Evolutionary conservation across 441 rosid genomes (phyloP).

Genomic region (Croton setiger): DNA sequence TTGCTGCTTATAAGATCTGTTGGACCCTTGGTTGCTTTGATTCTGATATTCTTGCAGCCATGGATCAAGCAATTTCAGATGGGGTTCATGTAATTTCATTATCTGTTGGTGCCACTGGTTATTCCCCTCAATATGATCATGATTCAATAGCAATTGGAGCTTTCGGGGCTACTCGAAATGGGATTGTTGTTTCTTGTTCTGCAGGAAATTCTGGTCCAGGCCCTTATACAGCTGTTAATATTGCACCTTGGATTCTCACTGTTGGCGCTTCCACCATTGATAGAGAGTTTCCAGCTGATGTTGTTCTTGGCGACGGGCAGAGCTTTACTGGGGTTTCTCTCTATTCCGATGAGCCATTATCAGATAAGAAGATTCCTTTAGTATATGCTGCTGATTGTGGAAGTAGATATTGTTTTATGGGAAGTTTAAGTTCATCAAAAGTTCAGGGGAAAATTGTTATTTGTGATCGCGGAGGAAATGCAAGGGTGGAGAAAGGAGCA

Average conservation of each 20-base stretch:
- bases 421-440: constrained; percentile 39
- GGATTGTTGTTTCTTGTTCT: constrained; percentile 74
- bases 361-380: constrained; percentile 40
- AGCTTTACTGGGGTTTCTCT: constrained; percentile 53
- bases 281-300: constrained; percentile 73
- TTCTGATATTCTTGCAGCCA: constrained; percentile 81
- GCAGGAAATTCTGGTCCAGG: constrained; percentile 93
- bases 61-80: constrained; percentile 76
- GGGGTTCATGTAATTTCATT: constrained; percentile 80
- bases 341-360: constrained; percentile 44
- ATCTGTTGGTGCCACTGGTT: constrained; percentile 67
- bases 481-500: constrained; percentile 60
- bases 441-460: constrained; percentile 70
- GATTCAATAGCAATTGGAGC: constrained; percentile 85
- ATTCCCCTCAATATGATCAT: constrained; percentile 53
- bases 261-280: constrained; percentile 85
- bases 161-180: constrained; percentile 57
- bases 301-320: constrained; percentile 57
- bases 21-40: constrained; percentile 76
- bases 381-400: constrained; percentile 66
- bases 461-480: constrained; percentile 82
- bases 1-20: constrained; percentile 81
- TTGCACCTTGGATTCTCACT: constrained; percentile 86
- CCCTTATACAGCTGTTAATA: constrained; percentile 56
- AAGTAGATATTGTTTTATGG: constrained; percentile 45